Evolutionary conservation across 2,329 filamentous ascomycete species (phyloP).

Genomic region (Penicillium sp.): DNA sequence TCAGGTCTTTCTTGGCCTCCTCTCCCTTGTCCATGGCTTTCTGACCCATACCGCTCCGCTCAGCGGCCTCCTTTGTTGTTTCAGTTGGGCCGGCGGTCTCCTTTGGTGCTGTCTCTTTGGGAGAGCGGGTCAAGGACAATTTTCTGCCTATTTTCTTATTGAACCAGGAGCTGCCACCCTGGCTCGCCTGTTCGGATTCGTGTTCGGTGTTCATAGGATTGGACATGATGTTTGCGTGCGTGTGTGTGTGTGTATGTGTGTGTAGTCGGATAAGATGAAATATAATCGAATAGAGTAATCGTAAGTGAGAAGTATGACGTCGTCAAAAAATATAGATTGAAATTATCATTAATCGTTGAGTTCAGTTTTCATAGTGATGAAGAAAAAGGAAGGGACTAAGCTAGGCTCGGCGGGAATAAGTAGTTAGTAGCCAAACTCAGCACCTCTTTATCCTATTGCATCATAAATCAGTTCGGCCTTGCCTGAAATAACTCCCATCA

Average conservation of each 20-base stretch:
- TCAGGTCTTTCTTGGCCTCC: slow-evolving; percentile 9
- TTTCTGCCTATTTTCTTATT: slow-evolving; percentile 19
- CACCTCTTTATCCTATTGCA: slow-evolving; percentile 14
- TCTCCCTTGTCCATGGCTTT: slow-evolving; percentile 6
- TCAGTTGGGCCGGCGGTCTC: slow-evolving; percentile 1
- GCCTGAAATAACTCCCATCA: neutral
- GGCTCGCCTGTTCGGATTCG: slow-evolving; percentile 9
- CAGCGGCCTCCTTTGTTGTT: neutral
- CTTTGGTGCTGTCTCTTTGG: slow-evolving; percentile 12
- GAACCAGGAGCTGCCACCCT: slow-evolving; percentile 16
- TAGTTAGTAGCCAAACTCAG: slow-evolving; percentile 1
- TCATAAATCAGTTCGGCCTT: slow-evolving; percentile 17
- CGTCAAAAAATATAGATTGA: slow-evolving; percentile 5
- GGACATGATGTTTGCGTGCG: slow-evolving; percentile 15
- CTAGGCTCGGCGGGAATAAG: slow-evolving; percentile 12
- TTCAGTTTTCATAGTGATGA: slow-evolving; percentile 7
- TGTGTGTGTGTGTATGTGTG: neutral
- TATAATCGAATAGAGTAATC: neutral
- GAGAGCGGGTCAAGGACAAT: slow-evolving; percentile 11
- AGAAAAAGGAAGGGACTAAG: neutral
- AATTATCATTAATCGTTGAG: slow-evolving; percentile 20
- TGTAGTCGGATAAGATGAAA: neutral
- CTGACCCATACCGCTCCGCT: slow-evolving; percentile 3
- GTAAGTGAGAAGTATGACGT: neutral
- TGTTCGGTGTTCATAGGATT: slow-evolving; percentile 8